Evolutionary conservation across 805 yeast genomes (phyloP), one percentile per base, ranked within the genome.

Genomic region (fission yeast (Schizosaccharomyces pombe)): DNA sequence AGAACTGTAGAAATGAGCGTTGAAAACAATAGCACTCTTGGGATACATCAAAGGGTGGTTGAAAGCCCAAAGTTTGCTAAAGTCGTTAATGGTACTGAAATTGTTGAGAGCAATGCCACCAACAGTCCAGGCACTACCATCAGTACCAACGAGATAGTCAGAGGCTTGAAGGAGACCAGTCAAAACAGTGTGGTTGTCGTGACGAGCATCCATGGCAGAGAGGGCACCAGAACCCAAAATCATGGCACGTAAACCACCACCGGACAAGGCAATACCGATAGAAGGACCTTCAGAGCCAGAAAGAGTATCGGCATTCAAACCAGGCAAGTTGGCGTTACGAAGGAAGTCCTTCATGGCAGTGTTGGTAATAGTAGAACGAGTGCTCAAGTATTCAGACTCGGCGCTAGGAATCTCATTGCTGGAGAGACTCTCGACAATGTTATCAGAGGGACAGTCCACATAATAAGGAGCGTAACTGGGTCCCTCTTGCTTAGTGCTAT

Each of bases 171-270:
- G 64, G 8, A 80, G 56, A 0, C 81, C 81, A 22, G 75, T 75
- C 16, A 76, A 58, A 32, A 63, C 67, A 12, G 70, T 67, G 2
- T 52, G 47, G 11, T 58, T 54, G 3, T 63, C 59, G 1, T 71
- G 51, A 24, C 49, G 49, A 43, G 49, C 28, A 59, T 78, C 83
- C 54, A 72, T 65, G 0, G 80, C 80, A 4, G 71, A 64, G 5
- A 78, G 56, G 2, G 70, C 69, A 0, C 83, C 83, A 0, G 77
- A 80, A 0, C 76, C 78, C 14, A 70, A 68, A 22, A 78, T 61
- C 79, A 78, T 75, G 11, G 83, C 73, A 55, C 83, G 65, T 62
- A 75, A 86, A 2, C 96, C 96, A 61, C 96, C 96, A 49, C 95
- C 95, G 19, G 85, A 77, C 60, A 79, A 78, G 3, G 85, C 79